A percentile compares a stretch with the other conserved stretches of the same genome.
Evolutionary conservation across 73 alveolate genomes (phyloP).

Genomic region (Paramecium pentaurelia): DNA sequence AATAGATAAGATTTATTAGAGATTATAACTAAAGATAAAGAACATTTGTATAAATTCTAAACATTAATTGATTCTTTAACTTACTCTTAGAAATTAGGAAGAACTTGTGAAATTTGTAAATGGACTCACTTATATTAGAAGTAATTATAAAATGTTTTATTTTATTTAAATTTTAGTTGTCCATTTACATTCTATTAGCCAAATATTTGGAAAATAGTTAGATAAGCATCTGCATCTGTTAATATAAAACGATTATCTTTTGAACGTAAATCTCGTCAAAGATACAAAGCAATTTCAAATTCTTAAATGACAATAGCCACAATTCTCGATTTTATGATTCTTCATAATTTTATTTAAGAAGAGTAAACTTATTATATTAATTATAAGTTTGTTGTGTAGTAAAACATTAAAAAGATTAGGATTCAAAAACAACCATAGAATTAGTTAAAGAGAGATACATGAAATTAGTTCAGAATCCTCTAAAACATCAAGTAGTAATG

Average conservation of each 20-base stretch:
- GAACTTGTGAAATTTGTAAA: constrained; percentile 22
- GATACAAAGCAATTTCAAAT: background rate
- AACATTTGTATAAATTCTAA: background rate
- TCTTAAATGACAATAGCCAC: background rate
- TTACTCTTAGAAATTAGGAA: background rate
- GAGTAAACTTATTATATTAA: background rate
- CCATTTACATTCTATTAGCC: constrained; percentile 36
- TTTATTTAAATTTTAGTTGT: constrained; percentile 29
- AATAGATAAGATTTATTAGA: constrained; percentile 5
- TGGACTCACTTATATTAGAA: constrained; percentile 30
- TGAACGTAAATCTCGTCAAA: background rate
- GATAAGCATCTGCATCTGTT: background rate
- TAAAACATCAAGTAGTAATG: background rate
- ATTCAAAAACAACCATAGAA: background rate
- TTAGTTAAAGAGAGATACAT: background rate
- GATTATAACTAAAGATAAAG: background rate
- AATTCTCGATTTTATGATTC: background rate
- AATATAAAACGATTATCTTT: background rate
- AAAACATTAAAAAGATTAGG: background rate
- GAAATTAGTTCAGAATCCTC: background rate
- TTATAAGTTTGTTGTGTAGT: background rate
- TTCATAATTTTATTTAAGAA: background rate
- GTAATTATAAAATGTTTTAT: background rate
- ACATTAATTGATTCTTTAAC: background rate
- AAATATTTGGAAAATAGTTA: constrained; percentile 8